These are phyloP conservation scores for Trichoderma hamatum DNA, from an alignment of 2,329 filamentous ascomycete species.

Conservation along the genomic window DNA sequence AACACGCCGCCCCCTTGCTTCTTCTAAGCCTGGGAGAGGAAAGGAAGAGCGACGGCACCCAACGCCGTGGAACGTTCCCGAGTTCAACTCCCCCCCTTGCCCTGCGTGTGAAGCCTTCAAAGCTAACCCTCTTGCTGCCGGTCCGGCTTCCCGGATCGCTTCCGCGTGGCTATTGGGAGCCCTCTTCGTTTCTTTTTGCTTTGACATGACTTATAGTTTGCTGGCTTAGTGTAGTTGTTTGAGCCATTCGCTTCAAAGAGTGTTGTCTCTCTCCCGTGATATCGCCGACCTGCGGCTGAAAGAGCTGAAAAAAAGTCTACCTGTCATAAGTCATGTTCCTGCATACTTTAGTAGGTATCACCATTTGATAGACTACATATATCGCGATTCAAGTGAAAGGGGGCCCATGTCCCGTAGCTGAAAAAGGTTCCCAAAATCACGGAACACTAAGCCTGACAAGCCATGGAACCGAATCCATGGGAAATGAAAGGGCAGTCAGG, in stretches of 20 bases:
- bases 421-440: background rate
- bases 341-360: background rate
- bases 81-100: background rate
- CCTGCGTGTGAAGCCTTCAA: background rate
- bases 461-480: conserved; percentile 2
- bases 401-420: conserved; percentile 8
- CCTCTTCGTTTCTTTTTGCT: background rate
- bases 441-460: background rate
- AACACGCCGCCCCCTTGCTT: background rate
- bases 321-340: conserved; percentile 10
- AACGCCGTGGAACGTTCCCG: conserved; percentile 10
- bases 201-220: background rate
- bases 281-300: conserved; percentile 5
- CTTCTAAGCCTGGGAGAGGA: background rate
- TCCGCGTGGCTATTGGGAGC: background rate
- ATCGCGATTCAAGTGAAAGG: background rate
- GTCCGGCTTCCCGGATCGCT: background rate
- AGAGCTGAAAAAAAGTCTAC: background rate
- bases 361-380: background rate
- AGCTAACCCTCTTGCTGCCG: background rate
- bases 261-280: background rate
- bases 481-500: background rate
- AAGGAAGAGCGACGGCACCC: background rate
- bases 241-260: no score
- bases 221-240: background rate